Evolutionary conservation across 2,329 filamentous ascomycete species (phyloP).

Genomic region (Arthrobotrys pseudoclavata): DNA sequence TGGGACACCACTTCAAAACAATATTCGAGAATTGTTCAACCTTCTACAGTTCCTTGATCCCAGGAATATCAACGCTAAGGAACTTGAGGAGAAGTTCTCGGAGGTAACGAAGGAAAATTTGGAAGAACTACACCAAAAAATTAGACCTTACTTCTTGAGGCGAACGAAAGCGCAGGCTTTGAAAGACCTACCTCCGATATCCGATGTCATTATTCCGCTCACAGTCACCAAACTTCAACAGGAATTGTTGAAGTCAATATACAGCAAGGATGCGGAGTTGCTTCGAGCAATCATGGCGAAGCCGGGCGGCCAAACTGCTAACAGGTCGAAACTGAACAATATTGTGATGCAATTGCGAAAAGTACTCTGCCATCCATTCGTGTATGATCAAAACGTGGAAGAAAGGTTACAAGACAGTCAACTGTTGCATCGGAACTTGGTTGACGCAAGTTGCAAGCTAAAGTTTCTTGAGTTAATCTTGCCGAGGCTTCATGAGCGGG

Average conservation of each 20-base stretch:
- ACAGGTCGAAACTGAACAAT: constrained; percentile 87
- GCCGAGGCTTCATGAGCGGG: constrained; percentile 84
- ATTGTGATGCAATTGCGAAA: constrained; percentile 96
- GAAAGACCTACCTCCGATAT: constrained; percentile 91
- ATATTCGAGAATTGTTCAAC: constrained; percentile 93
- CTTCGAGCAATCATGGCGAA: constrained; percentile 86
- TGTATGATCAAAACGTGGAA: constrained; percentile 91
- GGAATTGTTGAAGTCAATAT: constrained; percentile 92
- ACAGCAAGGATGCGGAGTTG: constrained; percentile 88
- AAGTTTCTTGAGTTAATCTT: constrained; percentile 86
- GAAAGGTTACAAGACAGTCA: constrained; percentile 76
- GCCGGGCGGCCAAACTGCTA: constrained; percentile 70
- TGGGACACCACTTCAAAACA: constrained; percentile 91
- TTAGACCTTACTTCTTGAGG: constrained; percentile 73
- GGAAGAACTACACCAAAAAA: constrained; percentile 77
- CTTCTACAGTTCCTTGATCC: constrained; percentile 93
- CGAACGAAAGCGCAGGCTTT: constrained; percentile 92
- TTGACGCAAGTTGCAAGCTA: constrained; percentile 92
- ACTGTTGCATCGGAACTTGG: constrained; percentile 79
- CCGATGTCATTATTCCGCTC: constrained; percentile 94
- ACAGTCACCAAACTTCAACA: constrained; percentile 95
- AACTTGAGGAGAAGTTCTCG: constrained; percentile 80
- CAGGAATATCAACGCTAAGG: constrained; percentile 75
- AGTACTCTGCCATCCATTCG: constrained; percentile 94
- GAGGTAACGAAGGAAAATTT: constrained; percentile 88